Evolutionary conservation across 306 rosid species (phyloP).

Genomic region (Pterocarpus santalinus): DNA sequence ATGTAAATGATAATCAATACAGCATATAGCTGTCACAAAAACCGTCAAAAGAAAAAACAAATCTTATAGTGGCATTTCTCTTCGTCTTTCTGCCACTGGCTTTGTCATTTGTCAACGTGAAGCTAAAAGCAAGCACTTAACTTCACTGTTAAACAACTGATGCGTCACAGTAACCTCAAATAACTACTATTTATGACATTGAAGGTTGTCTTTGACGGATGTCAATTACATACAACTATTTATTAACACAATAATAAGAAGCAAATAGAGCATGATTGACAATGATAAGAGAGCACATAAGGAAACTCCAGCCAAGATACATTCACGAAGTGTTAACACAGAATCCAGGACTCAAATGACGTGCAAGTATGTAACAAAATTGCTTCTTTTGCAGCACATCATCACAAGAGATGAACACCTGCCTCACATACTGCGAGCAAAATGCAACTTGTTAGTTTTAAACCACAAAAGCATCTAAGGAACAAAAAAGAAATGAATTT

Average conservation of each 20-base stretch:
- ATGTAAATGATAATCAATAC: slow-evolving; percentile 23
- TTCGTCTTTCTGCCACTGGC: not conserved
- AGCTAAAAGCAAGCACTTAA: not conserved
- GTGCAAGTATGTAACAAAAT: slow-evolving; percentile 92
- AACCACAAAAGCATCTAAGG: slow-evolving; percentile 17
- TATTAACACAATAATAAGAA: too few relatives aligned
- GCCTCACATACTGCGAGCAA: slow-evolving; percentile 79
- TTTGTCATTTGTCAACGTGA: slow-evolving; percentile 7
- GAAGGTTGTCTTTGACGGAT: not conserved
- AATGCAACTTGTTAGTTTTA: slow-evolving; percentile 54
- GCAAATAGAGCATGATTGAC: not conserved
- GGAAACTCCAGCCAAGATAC: slow-evolving; percentile 23
- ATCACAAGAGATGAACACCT: slow-evolving; percentile 74
- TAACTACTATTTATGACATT: not conserved
- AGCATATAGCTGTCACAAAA: slow-evolving; percentile 12
- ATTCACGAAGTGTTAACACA: slow-evolving; percentile 9
- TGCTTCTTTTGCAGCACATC: slow-evolving; percentile 81
- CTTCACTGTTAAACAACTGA: not conserved
- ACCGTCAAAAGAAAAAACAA: slow-evolving; percentile 1
- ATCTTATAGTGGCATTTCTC: not conserved
- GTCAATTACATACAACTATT: not conserved
- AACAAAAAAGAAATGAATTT: too few relatives aligned
- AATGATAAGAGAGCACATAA: not conserved
- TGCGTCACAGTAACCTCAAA: slow-evolving; percentile 22
- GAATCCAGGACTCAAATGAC: slow-evolving; percentile 72